A percentile compares a stretch with the other conserved stretches of the same genome.
These are phyloP conservation scores for Tolypocladium paradoxum DNA, from an alignment of 2,329 filamentous ascomycete species.

Conservation along the genomic window DNA sequence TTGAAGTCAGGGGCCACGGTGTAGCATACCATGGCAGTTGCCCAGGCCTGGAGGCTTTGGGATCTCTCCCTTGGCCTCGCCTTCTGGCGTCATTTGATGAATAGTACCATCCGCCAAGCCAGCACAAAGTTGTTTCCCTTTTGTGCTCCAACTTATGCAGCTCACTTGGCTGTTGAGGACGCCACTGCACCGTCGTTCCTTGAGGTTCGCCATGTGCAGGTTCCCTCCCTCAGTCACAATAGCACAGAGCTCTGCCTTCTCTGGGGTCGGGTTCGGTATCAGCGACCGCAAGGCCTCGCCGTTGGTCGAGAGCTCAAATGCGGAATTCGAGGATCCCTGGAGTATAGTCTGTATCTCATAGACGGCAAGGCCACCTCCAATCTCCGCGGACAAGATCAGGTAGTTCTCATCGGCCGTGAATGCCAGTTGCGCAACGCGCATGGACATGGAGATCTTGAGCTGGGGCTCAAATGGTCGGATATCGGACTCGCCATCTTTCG, in stretches of 20 bases:
- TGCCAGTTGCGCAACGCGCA: conserved; percentile 73
- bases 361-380: conserved; percentile 69
- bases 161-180: conserved; percentile 63
- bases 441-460: conserved; percentile 59
- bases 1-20: background rate
- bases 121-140: conserved; percentile 85
- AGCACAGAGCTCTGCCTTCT: conserved; percentile 65
- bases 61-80: conserved; percentile 65
- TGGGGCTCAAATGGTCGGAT: conserved; percentile 63
- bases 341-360: conserved; percentile 65
- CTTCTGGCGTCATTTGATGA: conserved; percentile 74
- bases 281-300: conserved; percentile 63
- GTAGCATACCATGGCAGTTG: conserved; percentile 53
- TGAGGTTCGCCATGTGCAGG: conserved; percentile 73
- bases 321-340: conserved; percentile 53
- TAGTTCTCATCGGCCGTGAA: conserved; percentile 87
- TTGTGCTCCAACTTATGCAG: conserved; percentile 82
- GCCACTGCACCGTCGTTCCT: conserved; percentile 52
- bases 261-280: conserved; percentile 67
- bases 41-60: conserved; percentile 61
- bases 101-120: conserved; percentile 73
- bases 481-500: conserved; percentile 50
- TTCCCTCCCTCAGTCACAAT: conserved; percentile 73
- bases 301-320: conserved; percentile 69
- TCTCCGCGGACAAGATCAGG: conserved; percentile 72